phyloP scores from a whole-genome alignment of 2,329 filamentous ascomycete genomes.

The Pyrenophora tritici-repentis region DNA sequence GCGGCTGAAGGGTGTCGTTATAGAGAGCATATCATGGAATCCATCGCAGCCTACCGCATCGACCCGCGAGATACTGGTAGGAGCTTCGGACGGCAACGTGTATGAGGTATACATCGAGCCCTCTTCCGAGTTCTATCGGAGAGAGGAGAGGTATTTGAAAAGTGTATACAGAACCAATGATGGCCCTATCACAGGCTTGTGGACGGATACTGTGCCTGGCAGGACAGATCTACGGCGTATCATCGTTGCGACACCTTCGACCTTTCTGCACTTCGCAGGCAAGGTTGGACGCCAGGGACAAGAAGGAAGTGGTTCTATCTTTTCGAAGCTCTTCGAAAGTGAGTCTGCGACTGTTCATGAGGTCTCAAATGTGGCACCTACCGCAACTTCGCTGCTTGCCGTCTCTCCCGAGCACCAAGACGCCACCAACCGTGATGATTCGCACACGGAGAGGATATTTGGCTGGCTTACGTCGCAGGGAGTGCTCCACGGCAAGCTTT shows the following conservation, averaged over 20 bases:
- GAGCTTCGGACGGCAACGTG: constrained; percentile 89
- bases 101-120: constrained; percentile 97
- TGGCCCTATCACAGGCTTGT: constrained; percentile 82
- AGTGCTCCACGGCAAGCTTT: constrained; percentile 82
- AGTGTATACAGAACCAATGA: constrained; percentile 81
- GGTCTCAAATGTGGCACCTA: constrained; percentile 62
- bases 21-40: constrained; percentile 94
- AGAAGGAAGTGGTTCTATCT: constrained; percentile 84
- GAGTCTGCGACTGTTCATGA: constrained; percentile 82
- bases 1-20: constrained; percentile 80
- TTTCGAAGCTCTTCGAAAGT: constrained; percentile 83
- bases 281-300: constrained; percentile 72
- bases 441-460: constrained; percentile 71
- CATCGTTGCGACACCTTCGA: constrained; percentile 76
- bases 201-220: constrained; percentile 75
- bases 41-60: constrained; percentile 90
- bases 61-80: constrained; percentile 90
- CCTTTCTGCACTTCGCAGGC: constrained; percentile 80
- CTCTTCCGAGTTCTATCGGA: constrained; percentile 89
- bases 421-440: constrained; percentile 55
- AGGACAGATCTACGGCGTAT: constrained; percentile 75
- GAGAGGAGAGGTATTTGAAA: constrained; percentile 91
- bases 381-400: constrained; percentile 69
- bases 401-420: constrained; percentile 75
- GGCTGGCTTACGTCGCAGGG: constrained; percentile 91